phyloP scores from a whole-genome alignment of 805 yeast species.

The Saccharomycopsis lassenensis region DNA sequence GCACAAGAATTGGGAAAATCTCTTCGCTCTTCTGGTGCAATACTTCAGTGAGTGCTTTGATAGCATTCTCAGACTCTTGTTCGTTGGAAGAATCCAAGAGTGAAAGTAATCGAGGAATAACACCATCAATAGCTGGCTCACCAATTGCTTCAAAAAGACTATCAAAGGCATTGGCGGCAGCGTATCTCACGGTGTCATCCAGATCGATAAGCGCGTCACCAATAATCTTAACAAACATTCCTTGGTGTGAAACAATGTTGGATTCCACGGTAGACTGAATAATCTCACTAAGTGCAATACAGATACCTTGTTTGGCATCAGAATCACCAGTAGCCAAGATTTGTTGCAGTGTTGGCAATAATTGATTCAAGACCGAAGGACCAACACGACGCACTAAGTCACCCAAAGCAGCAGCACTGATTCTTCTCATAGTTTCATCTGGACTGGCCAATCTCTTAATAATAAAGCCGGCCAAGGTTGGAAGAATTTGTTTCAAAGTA shows the following conservation, averaged over 20 bases:
- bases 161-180: constrained; percentile 89
- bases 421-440: constrained; percentile 66
- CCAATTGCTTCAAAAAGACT: constrained; percentile 76
- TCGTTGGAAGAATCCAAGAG: constrained; percentile 48
- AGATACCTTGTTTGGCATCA: constrained; percentile 92
- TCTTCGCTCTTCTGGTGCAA: constrained; percentile 85
- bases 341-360: constrained; percentile 74
- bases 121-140: constrained; percentile 74
- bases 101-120: constrained; percentile 71
- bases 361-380: constrained; percentile 68
- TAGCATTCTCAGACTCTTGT: constrained; percentile 58
- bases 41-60: constrained; percentile 81
- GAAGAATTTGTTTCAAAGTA: constrained; percentile 84
- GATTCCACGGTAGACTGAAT: constrained; percentile 61
- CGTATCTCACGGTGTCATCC: constrained; percentile 64
- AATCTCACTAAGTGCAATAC: constrained; percentile 84
- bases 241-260: constrained; percentile 53
- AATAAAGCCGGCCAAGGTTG: constrained; percentile 68
- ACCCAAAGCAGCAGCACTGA: constrained; percentile 89
- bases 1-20: constrained; percentile 87
- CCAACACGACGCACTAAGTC: constrained; percentile 94
- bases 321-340: constrained; percentile 48
- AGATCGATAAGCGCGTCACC: constrained; percentile 72
- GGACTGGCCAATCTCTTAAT: constrained; percentile 76
- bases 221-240: constrained; percentile 59